Conservation (phyloP, 2,329 filamentous ascomycete genomes). For the Phaeosphaeria sp. region DNA sequence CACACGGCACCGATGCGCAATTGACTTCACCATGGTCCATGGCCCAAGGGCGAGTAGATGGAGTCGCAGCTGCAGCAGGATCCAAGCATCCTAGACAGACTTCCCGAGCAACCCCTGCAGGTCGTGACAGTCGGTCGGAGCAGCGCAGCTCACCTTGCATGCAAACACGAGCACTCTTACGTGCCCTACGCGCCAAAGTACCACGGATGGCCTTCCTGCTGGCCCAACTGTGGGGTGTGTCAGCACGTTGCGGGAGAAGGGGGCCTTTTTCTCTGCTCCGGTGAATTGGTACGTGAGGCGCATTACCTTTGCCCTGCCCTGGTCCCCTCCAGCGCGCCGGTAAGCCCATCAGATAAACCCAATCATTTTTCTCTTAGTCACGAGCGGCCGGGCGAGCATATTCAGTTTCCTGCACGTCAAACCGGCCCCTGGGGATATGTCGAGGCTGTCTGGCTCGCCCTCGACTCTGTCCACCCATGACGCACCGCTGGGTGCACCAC, state of each 20-base stretch:
- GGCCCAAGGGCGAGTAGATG: not conserved
- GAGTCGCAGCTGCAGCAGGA: not conserved
- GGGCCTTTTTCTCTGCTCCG: not conserved
- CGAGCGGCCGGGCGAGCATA: not conserved
- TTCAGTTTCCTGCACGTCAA: not conserved
- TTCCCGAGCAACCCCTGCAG: not conserved
- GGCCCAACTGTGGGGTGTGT: slow-evolving; percentile 1
- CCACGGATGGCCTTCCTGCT: not conserved
- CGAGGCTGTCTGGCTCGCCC: not conserved
- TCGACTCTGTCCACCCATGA: no score
- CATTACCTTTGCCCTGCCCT: not conserved
- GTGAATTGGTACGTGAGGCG: slow-evolving; percentile 8
- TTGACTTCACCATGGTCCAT: not conserved
- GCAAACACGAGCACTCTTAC: not conserved
- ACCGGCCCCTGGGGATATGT: not conserved
- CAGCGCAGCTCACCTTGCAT: not conserved
- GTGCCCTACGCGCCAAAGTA: not conserved
- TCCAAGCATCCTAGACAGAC: not conserved
- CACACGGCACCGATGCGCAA: not conserved
- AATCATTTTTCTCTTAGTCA: slow-evolving; percentile 5
- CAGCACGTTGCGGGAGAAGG: not conserved
- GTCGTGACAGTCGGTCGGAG: slow-evolving; percentile 2
- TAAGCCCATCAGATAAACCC: not conserved
- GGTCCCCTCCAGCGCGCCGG: not conserved
- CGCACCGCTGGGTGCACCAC: no score